Conservation (phyloP, 176 grass and related monocot species). For the Hordeum marinum region DNA sequence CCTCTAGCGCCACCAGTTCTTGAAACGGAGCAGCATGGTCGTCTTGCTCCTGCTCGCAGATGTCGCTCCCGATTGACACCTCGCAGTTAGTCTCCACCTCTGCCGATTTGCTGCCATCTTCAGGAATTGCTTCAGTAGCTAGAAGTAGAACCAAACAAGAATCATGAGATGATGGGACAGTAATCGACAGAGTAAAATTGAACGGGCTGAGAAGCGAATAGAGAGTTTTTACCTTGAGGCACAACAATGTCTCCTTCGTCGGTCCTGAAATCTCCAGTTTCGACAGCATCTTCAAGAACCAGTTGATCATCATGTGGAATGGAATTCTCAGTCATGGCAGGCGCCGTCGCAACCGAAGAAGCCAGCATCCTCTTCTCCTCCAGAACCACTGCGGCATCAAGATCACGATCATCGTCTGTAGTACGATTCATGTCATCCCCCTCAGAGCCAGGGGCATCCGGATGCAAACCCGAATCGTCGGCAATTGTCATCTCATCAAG, state of each 20-base stretch:
- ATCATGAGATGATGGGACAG: not conserved
- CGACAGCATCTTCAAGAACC: conserved; percentile 14
- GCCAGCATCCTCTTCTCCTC: conserved; percentile 57
- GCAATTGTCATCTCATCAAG: conserved; percentile 51
- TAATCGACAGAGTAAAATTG: not conserved
- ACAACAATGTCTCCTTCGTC: conserved; percentile 16
- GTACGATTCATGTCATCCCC: not conserved
- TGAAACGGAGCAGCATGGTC: conserved; percentile 21
- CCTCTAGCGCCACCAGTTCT: conserved; percentile 12
- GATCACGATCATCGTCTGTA: conserved; percentile 5
- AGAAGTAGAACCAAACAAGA: not conserved
- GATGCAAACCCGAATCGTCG: conserved; percentile 22
- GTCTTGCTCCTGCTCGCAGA: conserved; percentile 54
- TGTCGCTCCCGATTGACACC: conserved; percentile 82
- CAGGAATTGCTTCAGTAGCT: conserved; percentile 27
- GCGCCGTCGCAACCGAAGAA: not conserved
- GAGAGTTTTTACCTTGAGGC: conserved; percentile 26
- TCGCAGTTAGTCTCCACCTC: conserved; percentile 51
- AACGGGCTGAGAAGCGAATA: not conserved
- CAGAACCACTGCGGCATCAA: conserved; percentile 37
- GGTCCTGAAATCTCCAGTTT: not conserved
- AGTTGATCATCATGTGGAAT: not conserved
- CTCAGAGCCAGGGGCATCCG: not conserved
- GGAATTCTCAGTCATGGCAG: not conserved
- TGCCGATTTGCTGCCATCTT: conserved; percentile 41